A percentile compares a stretch with the other conserved stretches of the same genome.
phyloP scores from a whole-genome alignment of 176 grass and related monocot species.

The Canna indica region DNA sequence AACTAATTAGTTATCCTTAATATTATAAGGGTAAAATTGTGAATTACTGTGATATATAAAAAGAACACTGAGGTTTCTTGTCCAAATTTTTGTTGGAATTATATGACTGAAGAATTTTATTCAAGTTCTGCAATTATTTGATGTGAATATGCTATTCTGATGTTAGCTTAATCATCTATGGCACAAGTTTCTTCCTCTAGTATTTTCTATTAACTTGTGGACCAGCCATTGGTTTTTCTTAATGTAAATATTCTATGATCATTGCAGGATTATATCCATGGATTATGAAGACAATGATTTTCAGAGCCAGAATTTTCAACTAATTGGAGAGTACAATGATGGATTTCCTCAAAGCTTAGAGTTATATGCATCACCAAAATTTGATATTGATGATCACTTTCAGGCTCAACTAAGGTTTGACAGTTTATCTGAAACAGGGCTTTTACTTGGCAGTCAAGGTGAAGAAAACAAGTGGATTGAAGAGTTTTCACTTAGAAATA shows the following conservation, averaged over 20 bases:
- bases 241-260: slow-evolving; percentile 12
- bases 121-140: background rate
- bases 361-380: slow-evolving; percentile 61
- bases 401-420: slow-evolving; percentile 72
- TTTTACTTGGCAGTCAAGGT: slow-evolving; percentile 53
- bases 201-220: background rate
- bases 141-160: background rate
- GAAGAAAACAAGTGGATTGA: slow-evolving; percentile 73
- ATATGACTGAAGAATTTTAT: background rate
- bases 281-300: slow-evolving; percentile 92
- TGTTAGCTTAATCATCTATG: background rate
- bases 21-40: too few species aligned
- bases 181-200: background rate
- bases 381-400: slow-evolving; percentile 81
- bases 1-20: too few species aligned
- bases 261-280: slow-evolving; percentile 76
- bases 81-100: too few species aligned
- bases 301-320: slow-evolving; percentile 74
- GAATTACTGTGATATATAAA: too few species aligned
- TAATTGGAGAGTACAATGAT: slow-evolving; percentile 54
- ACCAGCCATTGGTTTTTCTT: slow-evolving; percentile 1
- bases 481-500: slow-evolving; percentile 62
- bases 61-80: too few species aligned
- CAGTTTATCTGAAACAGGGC: slow-evolving; percentile 58
- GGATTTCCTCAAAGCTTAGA: slow-evolving; percentile 62